phyloP scores from a whole-genome alignment of 192 early-diverging fungal genomes.

The Gryganskiella cystojenkinii region DNA sequence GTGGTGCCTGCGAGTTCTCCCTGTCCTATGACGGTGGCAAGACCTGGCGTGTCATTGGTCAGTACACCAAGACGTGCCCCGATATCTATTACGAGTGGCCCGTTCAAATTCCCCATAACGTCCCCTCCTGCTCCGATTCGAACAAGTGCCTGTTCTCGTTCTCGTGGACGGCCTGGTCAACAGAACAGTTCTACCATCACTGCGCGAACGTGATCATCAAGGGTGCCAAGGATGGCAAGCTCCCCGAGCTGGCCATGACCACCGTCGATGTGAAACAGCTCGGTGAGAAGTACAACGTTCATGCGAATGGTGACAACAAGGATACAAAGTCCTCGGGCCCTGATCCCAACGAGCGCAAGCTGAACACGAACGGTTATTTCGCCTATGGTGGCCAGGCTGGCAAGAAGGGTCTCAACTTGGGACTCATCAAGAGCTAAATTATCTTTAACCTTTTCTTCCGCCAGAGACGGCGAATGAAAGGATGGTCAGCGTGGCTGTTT shows the following conservation, averaged over 20 bases:
- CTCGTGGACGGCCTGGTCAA: constrained; percentile 77
- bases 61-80: constrained; percentile 51
- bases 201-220: constrained; percentile 73
- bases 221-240: constrained; percentile 25
- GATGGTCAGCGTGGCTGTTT: too few species aligned
- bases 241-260: constrained; percentile 30
- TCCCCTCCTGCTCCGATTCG: constrained; percentile 27
- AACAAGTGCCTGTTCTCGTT: constrained; percentile 54
- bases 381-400: constrained; percentile 22
- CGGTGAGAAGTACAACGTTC: constrained; percentile 8
- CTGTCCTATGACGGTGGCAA: constrained; percentile 71
- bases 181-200: constrained; percentile 81
- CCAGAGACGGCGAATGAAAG: too few species aligned
- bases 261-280: constrained; percentile 12
- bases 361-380: constrained; percentile 20
- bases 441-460: too few species aligned
- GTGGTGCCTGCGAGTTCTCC: constrained; percentile 77
- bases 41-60: constrained; percentile 56
- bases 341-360: not conserved
- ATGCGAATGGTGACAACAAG: constrained; percentile 15
- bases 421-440: not conserved
- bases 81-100: constrained; percentile 51
- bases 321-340: constrained; percentile 16
- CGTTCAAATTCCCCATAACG: constrained; percentile 44
- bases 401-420: constrained; percentile 19